These are phyloP conservation scores for Pseudogymnoascus sp. DNA, from an alignment of 2,329 filamentous ascomycete genomes.

Conservation along the genomic window DNA sequence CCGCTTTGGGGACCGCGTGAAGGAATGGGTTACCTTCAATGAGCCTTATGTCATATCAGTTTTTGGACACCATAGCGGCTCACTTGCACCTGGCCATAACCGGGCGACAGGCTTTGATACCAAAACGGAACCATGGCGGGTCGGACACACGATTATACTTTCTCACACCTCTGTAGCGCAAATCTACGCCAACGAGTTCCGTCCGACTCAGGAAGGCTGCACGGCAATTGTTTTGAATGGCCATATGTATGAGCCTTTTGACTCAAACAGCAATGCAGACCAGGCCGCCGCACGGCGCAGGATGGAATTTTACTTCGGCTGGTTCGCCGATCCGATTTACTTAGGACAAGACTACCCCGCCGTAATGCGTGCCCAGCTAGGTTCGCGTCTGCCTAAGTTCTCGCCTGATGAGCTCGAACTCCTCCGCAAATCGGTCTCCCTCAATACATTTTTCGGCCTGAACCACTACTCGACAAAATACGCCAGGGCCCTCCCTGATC, in stretches of 20 bases:
- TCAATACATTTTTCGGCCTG: conserved; percentile 26
- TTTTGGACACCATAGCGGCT: conserved; percentile 23
- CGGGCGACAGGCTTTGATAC: conserved; percentile 25
- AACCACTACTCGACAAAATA: conserved; percentile 28
- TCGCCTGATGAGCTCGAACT: conserved; percentile 20
- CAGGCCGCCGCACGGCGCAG: conserved; percentile 24
- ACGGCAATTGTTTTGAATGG: conserved; percentile 24
- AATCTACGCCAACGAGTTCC: conserved; percentile 24
- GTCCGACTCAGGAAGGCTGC: conserved; percentile 19
- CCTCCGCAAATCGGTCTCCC: conserved; percentile 19
- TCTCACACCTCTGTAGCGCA: conserved; percentile 24
- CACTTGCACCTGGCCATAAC: neutral
- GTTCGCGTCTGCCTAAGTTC: conserved; percentile 23
- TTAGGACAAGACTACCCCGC: conserved; percentile 23
- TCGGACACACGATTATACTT: conserved; percentile 27
- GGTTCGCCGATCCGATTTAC: conserved; percentile 27
- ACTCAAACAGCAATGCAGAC: conserved; percentile 21
- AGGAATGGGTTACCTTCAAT: conserved; percentile 38
- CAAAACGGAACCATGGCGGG: conserved; percentile 26
- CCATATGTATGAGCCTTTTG: conserved; percentile 26
- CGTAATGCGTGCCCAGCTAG: conserved; percentile 23
- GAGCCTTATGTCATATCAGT: conserved; percentile 32
- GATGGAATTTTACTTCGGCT: conserved; percentile 27
- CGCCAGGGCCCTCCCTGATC: conserved; percentile 21
- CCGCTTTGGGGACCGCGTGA: conserved; percentile 35